These are phyloP conservation scores for Avicennia marina DNA, from an alignment of 257 asterid species.

Conservation along the genomic window DNA sequence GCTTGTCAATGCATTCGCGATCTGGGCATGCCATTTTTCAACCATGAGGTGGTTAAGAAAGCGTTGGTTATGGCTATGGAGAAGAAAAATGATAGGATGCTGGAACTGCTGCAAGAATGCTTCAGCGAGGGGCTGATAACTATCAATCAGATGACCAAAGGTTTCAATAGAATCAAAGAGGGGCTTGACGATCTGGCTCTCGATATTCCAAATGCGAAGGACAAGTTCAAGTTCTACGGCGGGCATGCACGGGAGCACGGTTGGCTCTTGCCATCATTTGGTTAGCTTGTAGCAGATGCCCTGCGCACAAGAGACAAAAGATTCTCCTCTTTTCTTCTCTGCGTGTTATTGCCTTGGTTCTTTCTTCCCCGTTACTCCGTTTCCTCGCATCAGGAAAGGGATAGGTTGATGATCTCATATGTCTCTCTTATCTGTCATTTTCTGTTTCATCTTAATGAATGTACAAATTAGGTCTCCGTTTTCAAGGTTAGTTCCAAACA, in stretches of 20 bases:
- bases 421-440: too few relatives aligned
- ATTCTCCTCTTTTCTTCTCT: too few relatives aligned
- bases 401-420: too few relatives aligned
- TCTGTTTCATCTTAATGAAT: too few relatives aligned
- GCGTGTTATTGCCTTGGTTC: too few relatives aligned
- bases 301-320: too few relatives aligned
- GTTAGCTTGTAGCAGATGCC: too few relatives aligned
- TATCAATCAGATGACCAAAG: slow-evolving; percentile 89
- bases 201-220: slow-evolving; percentile 84
- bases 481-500: too few relatives aligned
- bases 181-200: slow-evolving; percentile 92
- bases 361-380: too few relatives aligned
- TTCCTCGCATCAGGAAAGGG: too few relatives aligned
- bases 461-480: too few relatives aligned
- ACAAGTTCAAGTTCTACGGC: slow-evolving; percentile 56
- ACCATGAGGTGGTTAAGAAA: slow-evolving; percentile 95
- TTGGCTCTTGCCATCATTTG: slow-evolving; percentile 65
- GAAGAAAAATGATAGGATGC: slow-evolving; percentile 92
- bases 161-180: slow-evolving; percentile 80
- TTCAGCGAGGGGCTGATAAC: slow-evolving; percentile 84
- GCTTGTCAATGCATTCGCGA: slow-evolving; percentile 97
- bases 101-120: slow-evolving; percentile 72
- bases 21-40: slow-evolving; percentile 86
- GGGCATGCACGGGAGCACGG: slow-evolving; percentile 53
- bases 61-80: slow-evolving; percentile 99